phyloP scores from a whole-genome alignment of 2,329 filamentous ascomycete species.

The Ophiostoma ulmi region DNA sequence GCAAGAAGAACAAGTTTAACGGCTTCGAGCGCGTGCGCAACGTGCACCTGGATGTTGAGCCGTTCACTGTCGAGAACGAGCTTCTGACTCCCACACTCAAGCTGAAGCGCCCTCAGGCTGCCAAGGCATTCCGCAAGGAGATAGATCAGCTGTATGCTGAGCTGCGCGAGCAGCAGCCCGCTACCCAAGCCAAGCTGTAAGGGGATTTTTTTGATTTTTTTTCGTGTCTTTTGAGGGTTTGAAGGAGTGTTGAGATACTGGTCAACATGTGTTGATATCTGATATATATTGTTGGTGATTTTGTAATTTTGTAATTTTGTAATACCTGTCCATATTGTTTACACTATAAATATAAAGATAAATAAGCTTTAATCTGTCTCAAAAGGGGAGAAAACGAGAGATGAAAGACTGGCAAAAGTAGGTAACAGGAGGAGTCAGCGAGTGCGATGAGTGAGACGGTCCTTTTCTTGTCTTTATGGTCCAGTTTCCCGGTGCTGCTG shows the following conservation, averaged over 20 bases:
- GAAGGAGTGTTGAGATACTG: not conserved
- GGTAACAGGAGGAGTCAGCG: not conserved
- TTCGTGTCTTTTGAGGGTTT: not conserved
- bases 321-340: not conserved
- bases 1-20: conserved; percentile 81
- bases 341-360: not conserved
- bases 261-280: not conserved
- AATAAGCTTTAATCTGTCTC: not conserved
- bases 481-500: not conserved
- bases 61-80: conserved; percentile 90
- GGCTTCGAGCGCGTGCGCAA: conserved; percentile 80
- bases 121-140: conserved; percentile 47
- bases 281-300: not conserved
- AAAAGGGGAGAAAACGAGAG: not conserved
- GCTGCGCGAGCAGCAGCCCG: conserved; percentile 40
- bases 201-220: not conserved
- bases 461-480: not conserved
- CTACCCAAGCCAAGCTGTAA: conserved; percentile 44
- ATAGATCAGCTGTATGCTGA: conserved; percentile 56
- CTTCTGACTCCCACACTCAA: conserved; percentile 73
- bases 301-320: not conserved
- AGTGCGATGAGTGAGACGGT: not conserved
- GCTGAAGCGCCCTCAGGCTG: conserved; percentile 54
- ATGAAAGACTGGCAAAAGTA: not conserved
- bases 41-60: conserved; percentile 71